phyloP scores from a whole-genome alignment of 495 filamentous ascomycete genomes.

The Tricharina praecox region DNA sequence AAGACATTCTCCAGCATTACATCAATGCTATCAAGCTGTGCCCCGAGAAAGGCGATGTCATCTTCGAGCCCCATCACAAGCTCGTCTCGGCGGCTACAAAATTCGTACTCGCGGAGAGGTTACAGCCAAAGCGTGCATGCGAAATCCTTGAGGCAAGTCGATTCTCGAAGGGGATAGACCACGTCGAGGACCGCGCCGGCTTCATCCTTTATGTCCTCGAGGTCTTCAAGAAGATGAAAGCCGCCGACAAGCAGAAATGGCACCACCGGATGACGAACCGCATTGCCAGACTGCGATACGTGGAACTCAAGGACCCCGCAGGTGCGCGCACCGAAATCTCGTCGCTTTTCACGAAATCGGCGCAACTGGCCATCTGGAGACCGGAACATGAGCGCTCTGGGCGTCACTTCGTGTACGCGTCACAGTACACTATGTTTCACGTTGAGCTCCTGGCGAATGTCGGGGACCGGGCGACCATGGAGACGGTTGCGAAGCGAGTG shows the following conservation, averaged over 20 bases:
- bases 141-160: slow-evolving; percentile 34
- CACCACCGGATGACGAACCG: slow-evolving; percentile 83
- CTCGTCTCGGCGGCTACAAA: slow-evolving; percentile 77
- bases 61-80: slow-evolving; percentile 93
- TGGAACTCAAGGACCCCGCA: slow-evolving; percentile 24
- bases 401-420: slow-evolving; percentile 84
- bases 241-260: slow-evolving; percentile 88
- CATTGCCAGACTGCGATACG: slow-evolving; percentile 58
- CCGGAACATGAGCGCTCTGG: slow-evolving; percentile 83
- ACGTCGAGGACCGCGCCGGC: slow-evolving; percentile 37
- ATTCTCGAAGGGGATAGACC: slow-evolving; percentile 20
- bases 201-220: slow-evolving; percentile 65
- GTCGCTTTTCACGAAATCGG: slow-evolving; percentile 21
- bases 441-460: slow-evolving; percentile 53
- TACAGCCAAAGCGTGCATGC: slow-evolving; percentile 34
- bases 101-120: slow-evolving; percentile 3
- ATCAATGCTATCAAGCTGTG: slow-evolving; percentile 58
- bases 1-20: slow-evolving; percentile 50
- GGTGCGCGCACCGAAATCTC: slow-evolving; percentile 20
- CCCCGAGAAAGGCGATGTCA: slow-evolving; percentile 68
- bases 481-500: slow-evolving; percentile 62
- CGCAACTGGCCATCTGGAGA: slow-evolving; percentile 53
- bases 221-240: slow-evolving; percentile 55
- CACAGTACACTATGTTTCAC: slow-evolving; percentile 73
- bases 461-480: slow-evolving; percentile 62